Evolutionary conservation across 192 early-diverging fungal genomes (phyloP).

Genomic region (Coemansia sp.): DNA sequence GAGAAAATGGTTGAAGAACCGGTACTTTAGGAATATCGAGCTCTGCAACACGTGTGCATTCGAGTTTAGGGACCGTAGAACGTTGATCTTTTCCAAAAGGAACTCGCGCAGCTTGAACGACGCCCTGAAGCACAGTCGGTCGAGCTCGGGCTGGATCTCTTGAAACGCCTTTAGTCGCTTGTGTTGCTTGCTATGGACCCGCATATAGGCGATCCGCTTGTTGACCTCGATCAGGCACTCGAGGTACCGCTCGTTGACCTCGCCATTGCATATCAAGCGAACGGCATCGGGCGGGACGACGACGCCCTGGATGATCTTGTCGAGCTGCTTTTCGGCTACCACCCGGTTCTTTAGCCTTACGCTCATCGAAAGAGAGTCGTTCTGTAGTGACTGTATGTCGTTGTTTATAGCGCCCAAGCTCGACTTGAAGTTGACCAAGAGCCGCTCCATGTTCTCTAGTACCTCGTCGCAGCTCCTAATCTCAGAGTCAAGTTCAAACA

Average conservation of each 20-base stretch:
- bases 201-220: conserved; percentile 82
- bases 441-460: conserved; percentile 78
- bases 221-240: conserved; percentile 81
- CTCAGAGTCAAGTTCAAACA: conserved; percentile 47
- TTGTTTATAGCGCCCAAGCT: conserved; percentile 84
- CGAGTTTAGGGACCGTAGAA: conserved; percentile 82
- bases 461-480: conserved; percentile 71
- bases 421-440: conserved; percentile 81
- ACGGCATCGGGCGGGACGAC: conserved; percentile 75
- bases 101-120: conserved; percentile 85
- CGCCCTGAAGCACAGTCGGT: conserved; percentile 81
- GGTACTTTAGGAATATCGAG: conserved; percentile 87
- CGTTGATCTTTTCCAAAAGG: conserved; percentile 80
- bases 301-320: conserved; percentile 77
- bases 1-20: conserved; percentile 87
- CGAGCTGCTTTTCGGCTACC: conserved; percentile 73
- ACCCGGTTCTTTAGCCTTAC: conserved; percentile 81
- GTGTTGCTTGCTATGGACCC: conserved; percentile 67
- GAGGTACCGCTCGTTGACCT: conserved; percentile 89
- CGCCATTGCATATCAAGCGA: conserved; percentile 85
- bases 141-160: conserved; percentile 90
- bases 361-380: conserved; percentile 76
- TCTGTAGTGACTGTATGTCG: conserved; percentile 87
- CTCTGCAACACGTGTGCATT: conserved; percentile 93
- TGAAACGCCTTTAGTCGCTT: conserved; percentile 74